Percentiles rank a stretch among this genome's conserved stretches.
phyloP scores from a whole-genome alignment of 768 basidiomycete genomes.

The Ramaria sp. region DNA sequence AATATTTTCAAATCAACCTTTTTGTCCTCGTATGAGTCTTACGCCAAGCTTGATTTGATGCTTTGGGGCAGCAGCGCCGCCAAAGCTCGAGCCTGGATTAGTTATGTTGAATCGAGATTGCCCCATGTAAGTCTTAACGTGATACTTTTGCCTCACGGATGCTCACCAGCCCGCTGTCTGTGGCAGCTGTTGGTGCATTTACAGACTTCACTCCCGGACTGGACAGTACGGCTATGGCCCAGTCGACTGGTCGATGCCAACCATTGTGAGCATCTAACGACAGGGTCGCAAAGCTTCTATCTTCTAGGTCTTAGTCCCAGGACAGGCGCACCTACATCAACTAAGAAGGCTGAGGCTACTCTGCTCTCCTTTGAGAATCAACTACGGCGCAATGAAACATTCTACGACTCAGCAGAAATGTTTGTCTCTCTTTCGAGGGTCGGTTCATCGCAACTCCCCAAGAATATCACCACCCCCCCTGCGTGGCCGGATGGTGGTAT shows the following conservation, averaged over 20 bases:
- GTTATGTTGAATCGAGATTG: slow-evolving; percentile 16
- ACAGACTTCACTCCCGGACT: slow-evolving; percentile 3
- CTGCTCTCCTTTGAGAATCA: slow-evolving; percentile 12
- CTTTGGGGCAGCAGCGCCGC: slow-evolving; percentile 13
- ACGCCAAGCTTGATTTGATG: slow-evolving; percentile 14
- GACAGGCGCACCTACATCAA: background rate
- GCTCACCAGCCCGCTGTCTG: background rate
- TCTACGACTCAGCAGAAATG: slow-evolving; percentile 11
- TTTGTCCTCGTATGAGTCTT: slow-evolving; percentile 8
- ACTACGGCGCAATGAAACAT: slow-evolving; percentile 11
- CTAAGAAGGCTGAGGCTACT: background rate
- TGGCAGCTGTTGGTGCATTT: slow-evolving; percentile 15
- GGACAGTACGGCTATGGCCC: slow-evolving; percentile 14
- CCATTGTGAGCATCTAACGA: background rate
- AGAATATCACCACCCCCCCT: slow-evolving; percentile 8
- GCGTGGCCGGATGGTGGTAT: slow-evolving; percentile 13
- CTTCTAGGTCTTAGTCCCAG: slow-evolving; percentile 10
- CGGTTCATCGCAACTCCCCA: background rate
- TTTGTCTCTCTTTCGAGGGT: slow-evolving; percentile 10
- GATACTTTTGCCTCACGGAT: background rate
- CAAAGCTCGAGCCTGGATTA: slow-evolving; percentile 10
- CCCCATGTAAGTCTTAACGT: slow-evolving; percentile 10
- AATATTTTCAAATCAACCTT: slow-evolving; percentile 5
- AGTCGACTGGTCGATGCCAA: slow-evolving; percentile 11
- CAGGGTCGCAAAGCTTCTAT: slow-evolving; percentile 12